Evolutionary conservation across 2,329 filamentous ascomycete genomes (phyloP), one percentile per base, ranked within the genome.

Genomic region (Neoscytalidium dimidiatum): DNA sequence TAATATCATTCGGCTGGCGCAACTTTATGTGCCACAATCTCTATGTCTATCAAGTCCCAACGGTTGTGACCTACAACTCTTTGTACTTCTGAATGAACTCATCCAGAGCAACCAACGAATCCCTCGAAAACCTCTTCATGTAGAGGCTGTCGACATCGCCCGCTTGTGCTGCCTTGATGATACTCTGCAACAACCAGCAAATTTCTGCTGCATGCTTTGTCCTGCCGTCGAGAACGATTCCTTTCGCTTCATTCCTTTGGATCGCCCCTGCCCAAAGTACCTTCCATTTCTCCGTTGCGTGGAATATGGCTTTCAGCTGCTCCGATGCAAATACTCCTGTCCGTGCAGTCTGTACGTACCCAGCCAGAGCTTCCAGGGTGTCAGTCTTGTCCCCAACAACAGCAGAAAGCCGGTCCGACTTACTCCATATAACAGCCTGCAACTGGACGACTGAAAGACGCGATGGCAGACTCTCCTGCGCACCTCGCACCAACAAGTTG

Each of bases 41-140:
- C n/a, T n/a, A n/a, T n/a, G n/a, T 33, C 31, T 5, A 33, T 33
- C 11, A 33, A 33, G 3, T 75, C 75, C 61, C 79, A 73, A n/a
- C 41, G 72, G 19, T 26, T 29, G n/a, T n/a, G n/a, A n/a, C n/a
- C 17, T 51, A 51, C 48, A 31, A 23, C 4, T 19, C 19, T n/a
- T 51, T 51, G 14, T 51, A n/a, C n/a, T 51, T 33, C 26, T 7
- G 23, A 23, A 31, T 51, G n/a, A 31, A 51, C 26, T 51, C 48
- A 17, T 17, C 11, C 26, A 51, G 7, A 7, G 19, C 48, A 13
- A 26, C 26, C 26, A 51, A 17, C 13, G 48, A 51, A 19, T 51
- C 48, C 19, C 13, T 51, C 3, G 14, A 23, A 31, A 51, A 5
- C 4, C 5, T 29, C 17, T 17, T 13, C 48, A 51, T 51, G 9